phyloP scores from a whole-genome alignment of 2,329 filamentous ascomycete species.

The Scedosporium minutisporum region DNA sequence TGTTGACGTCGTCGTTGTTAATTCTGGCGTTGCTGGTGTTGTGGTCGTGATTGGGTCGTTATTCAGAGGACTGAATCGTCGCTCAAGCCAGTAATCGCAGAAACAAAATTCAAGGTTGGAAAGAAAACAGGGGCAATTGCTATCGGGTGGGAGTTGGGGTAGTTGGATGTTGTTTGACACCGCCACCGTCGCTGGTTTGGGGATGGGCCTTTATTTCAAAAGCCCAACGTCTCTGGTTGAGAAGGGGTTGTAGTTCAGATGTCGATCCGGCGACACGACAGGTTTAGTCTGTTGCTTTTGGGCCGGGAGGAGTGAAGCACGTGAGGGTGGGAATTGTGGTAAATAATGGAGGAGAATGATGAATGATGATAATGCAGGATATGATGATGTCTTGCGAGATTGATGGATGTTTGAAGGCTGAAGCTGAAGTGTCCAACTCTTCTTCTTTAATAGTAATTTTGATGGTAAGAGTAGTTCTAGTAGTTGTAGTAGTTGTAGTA shows the following conservation, averaged over 20 bases:
- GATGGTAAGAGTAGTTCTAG: too few species aligned
- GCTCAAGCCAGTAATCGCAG: not conserved
- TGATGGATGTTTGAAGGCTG: not conserved
- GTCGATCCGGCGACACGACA: not conserved
- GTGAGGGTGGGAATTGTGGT: not conserved
- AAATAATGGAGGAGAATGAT: not conserved
- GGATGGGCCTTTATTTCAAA: not conserved
- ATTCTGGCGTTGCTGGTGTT: too few species aligned
- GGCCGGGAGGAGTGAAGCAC: not conserved
- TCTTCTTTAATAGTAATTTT: too few species aligned
- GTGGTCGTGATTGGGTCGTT: too few species aligned
- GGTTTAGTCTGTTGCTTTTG: not conserved
- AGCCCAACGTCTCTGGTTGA: not conserved
- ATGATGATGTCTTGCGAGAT: not conserved
- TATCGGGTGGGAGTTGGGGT: constrained; percentile 5
- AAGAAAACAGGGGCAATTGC: constrained; percentile 4
- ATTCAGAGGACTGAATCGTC: too few species aligned
- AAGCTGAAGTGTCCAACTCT: not conserved
- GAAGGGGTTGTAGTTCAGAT: not conserved
- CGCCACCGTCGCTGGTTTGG: not conserved
- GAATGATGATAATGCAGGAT: not conserved
- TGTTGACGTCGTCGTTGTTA: not conserved
- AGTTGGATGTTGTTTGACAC: constrained; percentile 2
- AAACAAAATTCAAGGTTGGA: not conserved
- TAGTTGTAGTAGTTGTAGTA: too few species aligned